Evolutionary conservation across 2,329 filamentous ascomycete species (phyloP).

Genomic region (Alternaria sp.): DNA sequence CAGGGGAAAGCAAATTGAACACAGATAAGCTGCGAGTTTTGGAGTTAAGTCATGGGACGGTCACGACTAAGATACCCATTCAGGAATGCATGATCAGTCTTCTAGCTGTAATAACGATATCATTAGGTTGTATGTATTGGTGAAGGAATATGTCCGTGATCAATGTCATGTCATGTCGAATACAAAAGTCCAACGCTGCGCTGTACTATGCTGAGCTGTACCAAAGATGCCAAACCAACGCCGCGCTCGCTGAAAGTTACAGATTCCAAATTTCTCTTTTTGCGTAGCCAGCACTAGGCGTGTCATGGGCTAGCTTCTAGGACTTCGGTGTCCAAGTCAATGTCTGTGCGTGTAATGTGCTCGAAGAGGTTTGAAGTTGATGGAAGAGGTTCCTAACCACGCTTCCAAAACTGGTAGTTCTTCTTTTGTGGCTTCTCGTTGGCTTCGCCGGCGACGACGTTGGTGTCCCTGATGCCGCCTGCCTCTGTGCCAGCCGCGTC

Average conservation of each 20-base stretch:
- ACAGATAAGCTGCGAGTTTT: neutral
- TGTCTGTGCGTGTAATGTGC: neutral
- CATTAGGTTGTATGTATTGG: slow-evolving; percentile 1
- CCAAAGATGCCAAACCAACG: slow-evolving; percentile 18
- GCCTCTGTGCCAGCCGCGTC: slow-evolving; percentile 9
- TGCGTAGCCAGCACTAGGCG: neutral
- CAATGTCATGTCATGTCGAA: slow-evolving; percentile 3
- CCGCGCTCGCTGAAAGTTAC: slow-evolving; percentile 18
- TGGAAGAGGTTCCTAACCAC: slow-evolving; percentile 11
- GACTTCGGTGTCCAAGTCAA: neutral
- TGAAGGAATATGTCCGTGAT: neutral
- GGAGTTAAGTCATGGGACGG: neutral
- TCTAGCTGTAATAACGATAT: neutral
- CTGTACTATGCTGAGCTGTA: slow-evolving; percentile 1
- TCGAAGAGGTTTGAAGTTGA: neutral
- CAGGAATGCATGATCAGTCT: neutral
- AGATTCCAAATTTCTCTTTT: neutral
- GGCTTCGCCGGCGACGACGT: slow-evolving; percentile 2
- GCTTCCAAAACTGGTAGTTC: slow-evolving; percentile 24
- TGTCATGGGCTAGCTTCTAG: neutral
- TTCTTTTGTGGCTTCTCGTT: slow-evolving; percentile 12
- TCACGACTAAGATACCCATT: neutral
- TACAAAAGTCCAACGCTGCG: neutral
- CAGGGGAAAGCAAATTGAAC: neutral
- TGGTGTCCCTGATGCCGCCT: slow-evolving; percentile 7